phyloP scores from a whole-genome alignment of 192 early-diverging fungal genomes.

The Umbelopsis isabellina region DNA sequence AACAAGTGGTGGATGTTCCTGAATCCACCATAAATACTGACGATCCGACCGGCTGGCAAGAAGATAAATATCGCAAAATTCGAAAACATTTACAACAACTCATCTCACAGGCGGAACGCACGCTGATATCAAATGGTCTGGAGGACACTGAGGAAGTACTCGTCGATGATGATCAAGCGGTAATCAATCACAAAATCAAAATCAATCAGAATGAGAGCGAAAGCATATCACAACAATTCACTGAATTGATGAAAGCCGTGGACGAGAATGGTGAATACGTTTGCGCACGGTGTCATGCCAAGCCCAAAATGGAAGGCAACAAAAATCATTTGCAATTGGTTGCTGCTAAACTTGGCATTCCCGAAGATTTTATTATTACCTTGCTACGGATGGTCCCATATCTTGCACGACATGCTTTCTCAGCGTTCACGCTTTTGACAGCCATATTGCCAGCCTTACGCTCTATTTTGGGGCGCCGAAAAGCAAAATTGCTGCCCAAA shows the following conservation, averaged over 20 bases:
- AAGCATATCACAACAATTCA: neutral
- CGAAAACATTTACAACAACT: slow-evolving; percentile 10
- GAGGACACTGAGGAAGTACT: neutral
- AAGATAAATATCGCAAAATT: slow-evolving; percentile 16
- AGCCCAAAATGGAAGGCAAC: neutral
- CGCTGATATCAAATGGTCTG: neutral
- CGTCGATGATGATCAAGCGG: neutral
- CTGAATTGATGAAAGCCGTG: neutral
- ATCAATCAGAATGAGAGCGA: neutral
- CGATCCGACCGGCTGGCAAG: neutral
- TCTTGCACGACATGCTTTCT: slow-evolving; percentile 12
- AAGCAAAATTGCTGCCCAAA: neutral
- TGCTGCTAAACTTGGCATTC: neutral
- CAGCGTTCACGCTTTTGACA: neutral
- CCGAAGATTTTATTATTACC: neutral
- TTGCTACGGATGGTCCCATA: neutral
- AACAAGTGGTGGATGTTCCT: neutral
- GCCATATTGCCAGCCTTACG: neutral
- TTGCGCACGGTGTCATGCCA: slow-evolving; percentile 3
- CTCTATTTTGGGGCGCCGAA: neutral
- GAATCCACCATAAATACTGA: neutral
- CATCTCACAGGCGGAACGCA: slow-evolving; percentile 5
- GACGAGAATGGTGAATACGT: slow-evolving; percentile 5
- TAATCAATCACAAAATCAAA: too few relatives aligned
- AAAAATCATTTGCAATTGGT: neutral